Evolutionary conservation across 1,139 yeast species (phyloP), one percentile per base, ranked within the genome.

Genomic region (Kodamaea arcana): DNA sequence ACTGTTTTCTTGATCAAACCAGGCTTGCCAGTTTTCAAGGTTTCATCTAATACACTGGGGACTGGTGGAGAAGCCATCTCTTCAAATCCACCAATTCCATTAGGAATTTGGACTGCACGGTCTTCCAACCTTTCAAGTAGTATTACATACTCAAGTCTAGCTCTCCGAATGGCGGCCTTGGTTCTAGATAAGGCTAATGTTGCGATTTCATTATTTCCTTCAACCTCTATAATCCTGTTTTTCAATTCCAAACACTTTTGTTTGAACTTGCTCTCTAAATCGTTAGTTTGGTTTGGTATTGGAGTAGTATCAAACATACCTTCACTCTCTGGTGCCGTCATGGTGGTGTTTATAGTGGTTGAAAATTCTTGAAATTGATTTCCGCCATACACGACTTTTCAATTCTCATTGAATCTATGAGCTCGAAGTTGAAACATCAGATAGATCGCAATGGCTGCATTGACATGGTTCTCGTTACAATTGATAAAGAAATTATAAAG

Each of bases 141-240:
- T 20, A 90, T 67, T 1, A 90, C 77, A 50, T 94, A 83, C 54
- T 92, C 97, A 28, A 88, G 69, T 40, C 95, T 75, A 34, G 86
- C 65, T 44, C 97, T 68, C 46, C 90, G 80, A 23, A 90, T 80
- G 5, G 90, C 77, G 15, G 80, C 72, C 47, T 84, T 80, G 7
- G 95, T 82, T 48, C 97, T 75, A 13, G 83, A 75, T 25, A 92
- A 77, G 1, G 95, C 88, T 26, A 88, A 63, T 0, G 90, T 75
- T 34, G 88, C 78, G 7, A 80, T 64, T 52, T 87, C 94, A 56
- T 92, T 94, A 53, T 79, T 79, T 35, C 77, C 81, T 51, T 90
- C 95, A 27, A 90, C 72, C 46, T 83, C 88, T 11, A 69, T 65
- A 30, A 92, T 80, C 49, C 94, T 72, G 45, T 74, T 72, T 53